phyloP scores from a whole-genome alignment of 2,329 filamentous ascomycete species.

The Capronia coronata region DNA sequence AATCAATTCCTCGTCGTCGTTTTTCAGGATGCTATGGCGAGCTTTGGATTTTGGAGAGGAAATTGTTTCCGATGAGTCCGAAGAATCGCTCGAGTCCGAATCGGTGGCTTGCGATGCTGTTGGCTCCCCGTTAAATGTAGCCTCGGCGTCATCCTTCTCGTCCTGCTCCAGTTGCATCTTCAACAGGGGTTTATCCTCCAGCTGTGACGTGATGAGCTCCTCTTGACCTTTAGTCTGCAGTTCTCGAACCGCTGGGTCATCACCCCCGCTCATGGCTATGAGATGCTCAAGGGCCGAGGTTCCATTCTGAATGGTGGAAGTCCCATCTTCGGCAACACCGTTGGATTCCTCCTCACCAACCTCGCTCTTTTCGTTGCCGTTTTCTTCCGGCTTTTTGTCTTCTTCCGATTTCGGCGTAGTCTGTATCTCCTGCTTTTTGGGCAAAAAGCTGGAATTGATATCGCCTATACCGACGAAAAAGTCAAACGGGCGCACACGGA shows the following conservation, averaged over 20 bases:
- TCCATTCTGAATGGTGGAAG: constrained; percentile 24
- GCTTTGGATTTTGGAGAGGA: constrained; percentile 37
- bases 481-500: constrained; percentile 92
- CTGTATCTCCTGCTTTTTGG: constrained; percentile 58
- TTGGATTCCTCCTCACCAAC: constrained; percentile 12
- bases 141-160: constrained; percentile 66
- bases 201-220: constrained; percentile 77
- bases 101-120: constrained; percentile 34
- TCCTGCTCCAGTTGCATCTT: constrained; percentile 89
- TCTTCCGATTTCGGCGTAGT: constrained; percentile 43
- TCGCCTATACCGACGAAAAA: constrained; percentile 98
- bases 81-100: constrained; percentile 35
- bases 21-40: constrained; percentile 72
- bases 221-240: constrained; percentile 80
- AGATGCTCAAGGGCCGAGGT: constrained; percentile 60
- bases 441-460: constrained; percentile 95
- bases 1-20: constrained; percentile 77
- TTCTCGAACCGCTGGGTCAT: constrained; percentile 62
- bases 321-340: constrained; percentile 16
- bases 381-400: constrained; percentile 27
- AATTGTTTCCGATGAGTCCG: constrained; percentile 28
- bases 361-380: constrained; percentile 19
- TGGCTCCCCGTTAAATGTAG: constrained; percentile 34
- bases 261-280: constrained; percentile 65
- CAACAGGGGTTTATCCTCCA: constrained; percentile 80